Percentiles rank a stretch among this genome's conserved stretches.
Evolutionary conservation across 2,329 filamentous ascomycete species (phyloP).

Genomic region (Pyricularia pennisetigena): DNA sequence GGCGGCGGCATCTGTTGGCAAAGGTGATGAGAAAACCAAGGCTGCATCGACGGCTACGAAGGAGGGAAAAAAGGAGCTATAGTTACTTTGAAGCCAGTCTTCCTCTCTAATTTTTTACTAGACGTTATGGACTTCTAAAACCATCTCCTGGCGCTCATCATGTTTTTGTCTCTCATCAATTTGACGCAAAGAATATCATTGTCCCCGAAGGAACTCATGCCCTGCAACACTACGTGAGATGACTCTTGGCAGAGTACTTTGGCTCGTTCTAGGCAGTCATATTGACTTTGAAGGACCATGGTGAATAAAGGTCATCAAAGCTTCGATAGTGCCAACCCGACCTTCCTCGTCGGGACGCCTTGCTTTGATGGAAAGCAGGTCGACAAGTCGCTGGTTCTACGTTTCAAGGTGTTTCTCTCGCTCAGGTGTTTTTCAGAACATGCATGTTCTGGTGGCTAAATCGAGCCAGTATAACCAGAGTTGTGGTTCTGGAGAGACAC

Average conservation of each 20-base stretch:
- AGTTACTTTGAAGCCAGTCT: neutral
- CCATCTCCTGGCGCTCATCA: neutral
- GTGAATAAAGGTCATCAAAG: slow-evolving; percentile 56
- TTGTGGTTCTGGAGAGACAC: neutral
- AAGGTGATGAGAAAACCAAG: slow-evolving; percentile 16
- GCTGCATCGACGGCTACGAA: slow-evolving; percentile 16
- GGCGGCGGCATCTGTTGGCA: slow-evolving; percentile 19
- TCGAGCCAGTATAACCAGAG: neutral
- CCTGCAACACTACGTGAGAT: slow-evolving; percentile 92
- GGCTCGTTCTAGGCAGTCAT: slow-evolving; percentile 68
- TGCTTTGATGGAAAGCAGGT: neutral
- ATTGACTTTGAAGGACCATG: slow-evolving; percentile 80
- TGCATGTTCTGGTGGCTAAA: neutral
- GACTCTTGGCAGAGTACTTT: slow-evolving; percentile 77
- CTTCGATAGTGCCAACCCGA: slow-evolving; percentile 74
- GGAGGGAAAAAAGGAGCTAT: slow-evolving; percentile 41
- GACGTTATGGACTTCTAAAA: no score
- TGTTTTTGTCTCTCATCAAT: slow-evolving; percentile 64
- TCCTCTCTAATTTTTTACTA: no score
- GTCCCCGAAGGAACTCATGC: slow-evolving; percentile 64
- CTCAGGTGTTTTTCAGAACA: neutral
- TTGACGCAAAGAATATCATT: slow-evolving; percentile 82
- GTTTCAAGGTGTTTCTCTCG: neutral
- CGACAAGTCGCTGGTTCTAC: neutral
- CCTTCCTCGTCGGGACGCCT: neutral